A percentile compares a stretch with the other conserved stretches of the same genome.
These are phyloP conservation scores for Lotmaria passim DNA, from an alignment of 208 protist species.

Conservation along the genomic window DNA sequence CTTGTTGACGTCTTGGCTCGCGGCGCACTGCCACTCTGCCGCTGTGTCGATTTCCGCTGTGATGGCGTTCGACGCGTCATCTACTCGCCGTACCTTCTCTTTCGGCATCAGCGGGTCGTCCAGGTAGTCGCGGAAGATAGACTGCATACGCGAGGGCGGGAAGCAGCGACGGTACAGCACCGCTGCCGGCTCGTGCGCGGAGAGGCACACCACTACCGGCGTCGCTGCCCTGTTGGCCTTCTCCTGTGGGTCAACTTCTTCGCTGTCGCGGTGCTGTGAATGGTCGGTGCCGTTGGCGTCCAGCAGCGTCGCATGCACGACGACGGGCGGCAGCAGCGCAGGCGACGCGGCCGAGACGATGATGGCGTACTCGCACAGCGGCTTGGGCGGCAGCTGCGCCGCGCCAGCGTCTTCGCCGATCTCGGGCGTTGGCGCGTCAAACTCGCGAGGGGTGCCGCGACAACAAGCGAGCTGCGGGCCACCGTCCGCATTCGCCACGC, in stretches of 20 bases:
- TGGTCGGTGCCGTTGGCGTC: background rate
- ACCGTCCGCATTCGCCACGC: background rate
- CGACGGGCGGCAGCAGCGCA: constrained; percentile 12
- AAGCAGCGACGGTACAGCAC: constrained; percentile 25
- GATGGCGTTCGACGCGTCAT: background rate
- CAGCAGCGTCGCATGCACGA: constrained; percentile 19
- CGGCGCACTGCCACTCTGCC: constrained; percentile 8
- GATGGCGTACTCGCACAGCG: constrained; percentile 26
- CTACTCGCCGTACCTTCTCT: background rate
- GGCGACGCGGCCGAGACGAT: background rate
- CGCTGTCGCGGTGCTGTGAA: background rate
- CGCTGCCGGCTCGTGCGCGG: background rate
- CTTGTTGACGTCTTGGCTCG: background rate
- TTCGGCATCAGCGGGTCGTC: constrained; percentile 19
- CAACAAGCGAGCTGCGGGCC: background rate
- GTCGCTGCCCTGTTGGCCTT: background rate
- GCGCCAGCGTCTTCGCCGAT: background rate
- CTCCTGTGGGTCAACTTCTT: background rate
- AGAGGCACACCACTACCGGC: constrained; percentile 11
- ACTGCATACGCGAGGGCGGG: constrained; percentile 16
- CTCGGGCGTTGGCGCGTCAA: background rate
- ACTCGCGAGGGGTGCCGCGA: constrained; percentile 10
- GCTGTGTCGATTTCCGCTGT: background rate
- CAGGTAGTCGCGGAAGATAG: constrained; percentile 25
- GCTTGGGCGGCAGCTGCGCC: background rate